Percentiles rank a stretch among this genome's conserved stretches.
Conservation (phyloP, 805 yeast species). For the Torulaspora indica region DNA sequence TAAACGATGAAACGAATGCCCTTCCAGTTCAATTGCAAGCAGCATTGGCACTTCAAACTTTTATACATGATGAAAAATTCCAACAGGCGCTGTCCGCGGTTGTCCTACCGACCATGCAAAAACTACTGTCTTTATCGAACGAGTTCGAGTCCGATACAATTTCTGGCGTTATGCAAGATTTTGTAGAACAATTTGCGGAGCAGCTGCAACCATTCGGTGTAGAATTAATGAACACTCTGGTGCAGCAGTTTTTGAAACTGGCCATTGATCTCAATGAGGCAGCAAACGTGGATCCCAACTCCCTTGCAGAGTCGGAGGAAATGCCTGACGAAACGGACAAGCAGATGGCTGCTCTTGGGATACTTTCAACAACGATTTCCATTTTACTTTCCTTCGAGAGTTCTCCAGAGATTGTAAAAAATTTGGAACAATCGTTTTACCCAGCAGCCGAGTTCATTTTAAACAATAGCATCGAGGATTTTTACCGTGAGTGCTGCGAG, state of each 20-base stretch:
- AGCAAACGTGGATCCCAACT: constrained; percentile 42
- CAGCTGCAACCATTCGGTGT: constrained; percentile 88
- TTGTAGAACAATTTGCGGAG: constrained; percentile 82
- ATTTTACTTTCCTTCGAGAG: constrained; percentile 78
- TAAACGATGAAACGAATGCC: constrained; percentile 42
- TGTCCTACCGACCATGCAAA: constrained; percentile 79
- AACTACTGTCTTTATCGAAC: constrained; percentile 65
- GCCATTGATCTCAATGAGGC: constrained; percentile 68
- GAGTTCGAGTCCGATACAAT: constrained; percentile 83
- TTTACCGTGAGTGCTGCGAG: constrained; percentile 71
- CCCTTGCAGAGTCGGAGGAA: constrained; percentile 35
- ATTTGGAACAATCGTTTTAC: constrained; percentile 59
- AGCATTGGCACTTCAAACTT: constrained; percentile 79
- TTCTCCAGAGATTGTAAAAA: constrained; percentile 58
- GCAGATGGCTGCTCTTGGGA: constrained; percentile 75
- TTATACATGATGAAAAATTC: constrained; percentile 59
- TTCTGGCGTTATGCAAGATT: constrained; percentile 89
- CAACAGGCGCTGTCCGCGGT: constrained; percentile 61
- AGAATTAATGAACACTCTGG: constrained; percentile 58
- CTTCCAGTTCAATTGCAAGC: constrained; percentile 81
- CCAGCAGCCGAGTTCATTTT: constrained; percentile 70
- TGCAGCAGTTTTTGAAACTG: constrained; percentile 66
- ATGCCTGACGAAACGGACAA: constrained; percentile 54
- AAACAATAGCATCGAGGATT: constrained; percentile 61
- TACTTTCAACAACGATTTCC: constrained; percentile 76